phyloP scores from a whole-genome alignment of 331 rosid genomes.

The Acacia concinna region DNA sequence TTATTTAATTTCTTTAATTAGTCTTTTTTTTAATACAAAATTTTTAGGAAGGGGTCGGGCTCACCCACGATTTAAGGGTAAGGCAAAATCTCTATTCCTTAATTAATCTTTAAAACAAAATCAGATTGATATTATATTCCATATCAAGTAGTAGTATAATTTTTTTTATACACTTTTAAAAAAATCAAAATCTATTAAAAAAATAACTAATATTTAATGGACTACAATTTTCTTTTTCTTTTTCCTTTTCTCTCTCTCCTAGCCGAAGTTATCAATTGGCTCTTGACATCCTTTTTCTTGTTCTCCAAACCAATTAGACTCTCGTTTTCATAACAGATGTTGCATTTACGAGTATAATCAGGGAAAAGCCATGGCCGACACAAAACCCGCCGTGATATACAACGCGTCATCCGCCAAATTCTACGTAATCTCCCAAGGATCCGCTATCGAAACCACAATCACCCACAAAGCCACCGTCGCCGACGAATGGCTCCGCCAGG shows the following conservation, averaged over 20 bases:
- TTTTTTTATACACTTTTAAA: too few species aligned
- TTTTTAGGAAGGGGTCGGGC: too few species aligned
- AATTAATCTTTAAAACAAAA: too few species aligned
- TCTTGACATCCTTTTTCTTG: neutral
- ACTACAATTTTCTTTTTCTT: neutral
- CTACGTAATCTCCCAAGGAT: neutral
- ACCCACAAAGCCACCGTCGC: neutral
- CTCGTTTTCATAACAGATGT: neutral
- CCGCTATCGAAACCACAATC: slow-evolving; percentile 23
- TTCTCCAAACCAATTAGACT: neutral
- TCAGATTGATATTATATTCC: too few species aligned
- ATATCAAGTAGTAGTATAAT: too few species aligned
- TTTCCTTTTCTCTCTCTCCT: neutral
- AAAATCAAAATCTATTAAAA: too few species aligned
- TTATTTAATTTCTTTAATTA: too few species aligned
- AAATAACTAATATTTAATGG: too few species aligned
- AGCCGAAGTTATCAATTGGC: neutral
- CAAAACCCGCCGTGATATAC: neutral
- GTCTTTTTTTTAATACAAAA: too few species aligned
- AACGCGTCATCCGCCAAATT: neutral
- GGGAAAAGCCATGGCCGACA: neutral
- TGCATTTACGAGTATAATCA: neutral
- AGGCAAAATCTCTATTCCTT: too few species aligned
- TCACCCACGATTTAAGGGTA: too few species aligned
- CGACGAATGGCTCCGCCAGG: slow-evolving; percentile 25